Conservation (phyloP, 164 flowering plant species). For the Kingdonia uniflora region DNA sequence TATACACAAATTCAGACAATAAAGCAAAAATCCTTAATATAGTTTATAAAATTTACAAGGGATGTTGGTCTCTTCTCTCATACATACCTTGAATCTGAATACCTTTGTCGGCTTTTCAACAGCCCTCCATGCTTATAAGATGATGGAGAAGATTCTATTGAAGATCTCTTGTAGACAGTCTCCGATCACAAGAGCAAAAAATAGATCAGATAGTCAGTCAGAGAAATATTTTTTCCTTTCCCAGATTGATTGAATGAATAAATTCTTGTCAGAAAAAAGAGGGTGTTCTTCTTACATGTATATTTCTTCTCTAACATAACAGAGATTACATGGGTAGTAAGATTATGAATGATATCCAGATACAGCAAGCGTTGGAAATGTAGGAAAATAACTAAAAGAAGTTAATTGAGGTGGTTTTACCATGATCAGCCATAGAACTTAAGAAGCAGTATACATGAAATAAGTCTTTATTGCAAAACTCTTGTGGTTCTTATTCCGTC, state of each 20-base stretch:
- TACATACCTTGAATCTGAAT: conserved; percentile 26
- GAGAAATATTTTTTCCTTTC: too few species aligned
- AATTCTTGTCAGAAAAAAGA: conserved; percentile 6
- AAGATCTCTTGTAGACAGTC: conserved; percentile 5
- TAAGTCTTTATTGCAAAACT: too few species aligned
- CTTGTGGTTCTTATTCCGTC: too few species aligned
- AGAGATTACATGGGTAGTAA: too few species aligned
- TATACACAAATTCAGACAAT: conserved; percentile 6
- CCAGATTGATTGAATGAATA: conserved; percentile 6
- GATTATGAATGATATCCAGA: too few species aligned
- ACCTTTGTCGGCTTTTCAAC: conserved; percentile 11
- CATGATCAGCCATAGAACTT: too few species aligned
- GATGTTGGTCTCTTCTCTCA: not conserved
- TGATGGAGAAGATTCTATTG: conserved; percentile 12
- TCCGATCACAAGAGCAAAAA: conserved; percentile 5
- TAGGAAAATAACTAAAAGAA: too few species aligned
- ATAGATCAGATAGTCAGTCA: conserved; percentile 6
- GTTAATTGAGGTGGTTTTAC: too few species aligned
- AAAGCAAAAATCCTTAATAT: conserved; percentile 12
- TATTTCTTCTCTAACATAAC: conserved; percentile 4
- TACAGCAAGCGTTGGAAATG: too few species aligned
- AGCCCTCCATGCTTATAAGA: conserved; percentile 12
- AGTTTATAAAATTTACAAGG: conserved; percentile 14
- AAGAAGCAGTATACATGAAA: too few species aligned
- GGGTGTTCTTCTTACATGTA: not conserved